Base-by-base conservation (phyloP, 2,329 filamentous ascomycete species). In the Claviceps humidiphila region DNA sequence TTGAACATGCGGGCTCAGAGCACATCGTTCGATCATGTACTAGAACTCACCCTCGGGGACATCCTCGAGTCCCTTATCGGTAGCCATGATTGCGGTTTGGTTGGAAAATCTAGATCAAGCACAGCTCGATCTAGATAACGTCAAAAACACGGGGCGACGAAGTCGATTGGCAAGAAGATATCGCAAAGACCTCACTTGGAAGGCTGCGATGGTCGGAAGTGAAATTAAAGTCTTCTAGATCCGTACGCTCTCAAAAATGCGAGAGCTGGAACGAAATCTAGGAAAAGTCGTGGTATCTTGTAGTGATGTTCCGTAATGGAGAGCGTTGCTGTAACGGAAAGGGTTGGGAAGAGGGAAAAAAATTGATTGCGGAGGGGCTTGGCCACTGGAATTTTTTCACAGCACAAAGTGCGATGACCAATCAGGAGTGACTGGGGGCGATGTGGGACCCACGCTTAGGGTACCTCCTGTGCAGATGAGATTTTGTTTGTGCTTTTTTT, bases 11-110 rank as follows among this genome's bases (percentile, higher is more conserved):
- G 20, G 13, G 34, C 20, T 17, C 8, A 24, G n/a, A 17, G 22
- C 34, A 38, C 26, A 13, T 20, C 9, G 6, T 30, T 11, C n/a
- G 9, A 26, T 2, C 7, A 11, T 44, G 6, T 42, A 16, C 4
- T n/a, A 20, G 11, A 58, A 83, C 88, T 78, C 79, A 95, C 89
- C 82, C 80, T 95, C 89, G 71, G 88, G 85, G 76, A 95, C 85
- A 73, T 97, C 91, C 81, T 96, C 90, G 78, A 97, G 89, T 81
- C 91, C 91, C 81, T 94, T 95, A 67, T 89, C 87, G 72, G 85
- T 84, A 89, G 90, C 91, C 91, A 97, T 97, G 82, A 86, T 96
- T 91, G 88, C 84, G 84, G 76, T 78, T 66, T 65, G 66, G 72
- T 54, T 57, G 54, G 54, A 59, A 81, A 78, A 67, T 76, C 77